Conservation (phyloP, 2,329 filamentous ascomycete species). For the Sporothrix luriei region DNA sequence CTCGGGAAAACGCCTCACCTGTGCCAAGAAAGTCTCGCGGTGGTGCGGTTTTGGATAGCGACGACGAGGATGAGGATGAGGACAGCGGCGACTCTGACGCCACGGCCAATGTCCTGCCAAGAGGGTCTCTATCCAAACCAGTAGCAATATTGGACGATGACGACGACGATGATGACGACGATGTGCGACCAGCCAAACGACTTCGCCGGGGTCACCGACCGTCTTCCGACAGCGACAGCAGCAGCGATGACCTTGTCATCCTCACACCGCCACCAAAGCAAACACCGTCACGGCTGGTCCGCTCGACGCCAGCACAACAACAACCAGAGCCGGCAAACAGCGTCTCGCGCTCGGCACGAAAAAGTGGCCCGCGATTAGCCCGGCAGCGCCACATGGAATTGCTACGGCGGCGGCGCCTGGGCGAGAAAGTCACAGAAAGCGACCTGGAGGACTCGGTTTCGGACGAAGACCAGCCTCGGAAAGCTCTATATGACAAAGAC, state of each 20-base stretch:
- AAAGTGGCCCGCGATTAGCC: constrained; percentile 34
- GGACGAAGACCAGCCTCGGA: constrained; percentile 32
- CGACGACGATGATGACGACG: constrained; percentile 24
- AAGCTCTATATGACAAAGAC: constrained; percentile 42
- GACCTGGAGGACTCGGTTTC: constrained; percentile 30
- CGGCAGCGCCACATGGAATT: constrained; percentile 41
- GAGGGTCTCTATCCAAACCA: background rate
- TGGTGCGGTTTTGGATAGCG: background rate
- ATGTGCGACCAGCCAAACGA: constrained; percentile 32
- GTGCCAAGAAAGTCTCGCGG: background rate
- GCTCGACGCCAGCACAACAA: background rate
- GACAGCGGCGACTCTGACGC: background rate
- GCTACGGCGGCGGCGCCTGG: constrained; percentile 40
- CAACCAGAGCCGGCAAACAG: background rate
- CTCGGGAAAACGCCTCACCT: background rate
- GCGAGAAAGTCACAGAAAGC: constrained; percentile 39
- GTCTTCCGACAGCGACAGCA: background rate
- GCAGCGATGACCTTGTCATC: background rate
- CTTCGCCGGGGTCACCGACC: constrained; percentile 11
- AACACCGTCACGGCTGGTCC: constrained; percentile 23
- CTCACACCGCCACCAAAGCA: constrained; percentile 9
- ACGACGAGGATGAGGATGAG: constrained; percentile 7
- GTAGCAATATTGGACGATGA: too few relatives aligned
- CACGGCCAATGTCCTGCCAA: background rate
- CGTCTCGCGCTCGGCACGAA: constrained; percentile 27